Base-by-base conservation (phyloP, 2,329 filamentous ascomycete species). In the Arthrobotrys sphaeroides region DNA sequence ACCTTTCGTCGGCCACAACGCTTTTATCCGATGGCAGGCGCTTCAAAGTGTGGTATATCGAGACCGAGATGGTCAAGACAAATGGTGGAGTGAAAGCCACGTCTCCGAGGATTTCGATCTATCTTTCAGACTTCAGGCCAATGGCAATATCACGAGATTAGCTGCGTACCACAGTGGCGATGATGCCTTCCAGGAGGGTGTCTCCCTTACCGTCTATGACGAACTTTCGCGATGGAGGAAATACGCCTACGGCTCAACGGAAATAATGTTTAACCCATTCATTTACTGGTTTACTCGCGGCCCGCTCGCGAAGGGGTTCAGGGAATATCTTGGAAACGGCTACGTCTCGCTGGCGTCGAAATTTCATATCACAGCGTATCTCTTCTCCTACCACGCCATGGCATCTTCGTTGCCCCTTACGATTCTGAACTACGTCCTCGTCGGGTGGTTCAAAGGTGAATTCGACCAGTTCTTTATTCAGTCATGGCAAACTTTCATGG, bases 91-190 rank as follows among this genome's bases (percentile, higher is more conserved):
- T 5, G 91, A 93, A 80, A 86, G 85, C 3, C 90, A 90, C 78
- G 91, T 93, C 0, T 92, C 90, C 0, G 91, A 93, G 77, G 91
- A 93, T 79, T 93, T 93, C 65, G 90, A 93, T 76, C 91, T 92
- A 83, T 87, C 89, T 9, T 85, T 93, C 0, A 89, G 90, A 36
- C 85, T 93, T 3, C 91, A 93, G 81, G 88, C 87, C 77, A 84
- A 84, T 16, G 90, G 90, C 22, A 91, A 90, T 81, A 85, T 88
- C 36, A 87, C 92, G 49, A 89, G 91, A 10, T 84, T 92, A 0
- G 90, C 87, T 9, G 86, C 89, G 0, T 93, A 91, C 83, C 88
- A 89, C 64, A 87, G 87, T 36, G 87, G 88, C 3, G 70, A 68
- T 5, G 70, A 74, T 57, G 90, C 88, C 5, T 93, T 92, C 83